Percentiles rank a stretch among this genome's conserved stretches.
phyloP scores from a whole-genome alignment of 768 basidiomycete genomes.

The Termitomyces heimii region DNA sequence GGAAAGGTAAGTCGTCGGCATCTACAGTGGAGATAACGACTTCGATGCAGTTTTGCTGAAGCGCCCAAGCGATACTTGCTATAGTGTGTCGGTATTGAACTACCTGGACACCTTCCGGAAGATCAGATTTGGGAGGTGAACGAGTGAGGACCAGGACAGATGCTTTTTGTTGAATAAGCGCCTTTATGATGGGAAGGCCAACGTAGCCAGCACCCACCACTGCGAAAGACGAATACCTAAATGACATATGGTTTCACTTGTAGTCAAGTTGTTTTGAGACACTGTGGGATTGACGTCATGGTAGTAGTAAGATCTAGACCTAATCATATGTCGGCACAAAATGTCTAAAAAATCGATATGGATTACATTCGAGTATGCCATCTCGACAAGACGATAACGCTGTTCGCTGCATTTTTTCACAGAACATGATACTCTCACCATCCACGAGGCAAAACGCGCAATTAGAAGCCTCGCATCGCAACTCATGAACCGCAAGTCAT shows the following conservation, averaged over 20 bases:
- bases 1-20: constrained; percentile 1
- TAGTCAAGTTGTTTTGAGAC: background rate
- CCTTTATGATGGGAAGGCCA: constrained; percentile 4
- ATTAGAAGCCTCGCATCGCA: too few species aligned
- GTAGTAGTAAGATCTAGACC: background rate
- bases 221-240: constrained; percentile 7
- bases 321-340: background rate
- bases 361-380: too few species aligned
- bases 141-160: constrained; percentile 6
- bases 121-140: background rate
- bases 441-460: too few species aligned
- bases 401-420: too few species aligned
- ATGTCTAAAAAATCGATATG: too few species aligned
- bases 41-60: constrained; percentile 3
- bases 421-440: too few species aligned
- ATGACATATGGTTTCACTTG: background rate
- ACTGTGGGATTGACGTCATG: constrained; percentile 1
- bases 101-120: constrained; percentile 2
- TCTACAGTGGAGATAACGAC: constrained; percentile 8
- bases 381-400: too few species aligned
- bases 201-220: constrained; percentile 8
- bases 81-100: constrained; percentile 3
- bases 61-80: constrained; percentile 1
- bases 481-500: too few species aligned
- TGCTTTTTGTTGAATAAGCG: background rate